Evolutionary conservation across 805 yeast genomes (phyloP), one percentile per base, ranked within the genome.

Genomic region (Kodamaea kaohsiungensis): DNA sequence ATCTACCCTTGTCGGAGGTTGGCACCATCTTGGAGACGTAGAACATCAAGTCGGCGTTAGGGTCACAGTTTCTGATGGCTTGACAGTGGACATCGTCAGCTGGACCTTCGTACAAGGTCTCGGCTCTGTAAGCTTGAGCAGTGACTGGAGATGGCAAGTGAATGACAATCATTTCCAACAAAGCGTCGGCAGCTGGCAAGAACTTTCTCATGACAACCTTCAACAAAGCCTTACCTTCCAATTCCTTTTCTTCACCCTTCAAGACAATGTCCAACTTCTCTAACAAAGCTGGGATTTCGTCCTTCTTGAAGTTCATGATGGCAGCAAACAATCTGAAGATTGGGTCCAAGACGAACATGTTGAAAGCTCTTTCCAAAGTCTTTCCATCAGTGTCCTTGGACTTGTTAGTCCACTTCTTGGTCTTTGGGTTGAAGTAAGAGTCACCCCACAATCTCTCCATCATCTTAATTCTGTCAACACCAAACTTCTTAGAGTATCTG

Each of bases 21-120:
- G 99, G 99, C 68, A 93, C 98, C 99, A 93, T 93, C 97, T 93
- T 93, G 82, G 98, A 95, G 74, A 93, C 95, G 91, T 93, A 93
- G 76, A 93, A 86, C 99, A 93, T 93, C 75, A 93, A 88, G 76
- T 93, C 98, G 70, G 96, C 97, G 73, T 79, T 87, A 75, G 98
- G 97, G 83, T 93, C 98, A 88, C 99, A 93, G 87, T 89, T 87
- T 85, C 88, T 91, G 83, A 93, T 93, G 72, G 96, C 96, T 62
- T 82, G 77, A 82, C 92, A 90, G 72, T 87, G 82, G 71, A 87
- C 87, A 78, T 93, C 99, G 75, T 88, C 95, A 68, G 88, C 62
- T 79, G 99, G 99, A 86, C 99, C 99, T 85, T 93, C 98, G 86
- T 93, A 93, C 74, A 93, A 88, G 72, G 96, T 88, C 79, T 90